phyloP scores from a whole-genome alignment of 345 rosid species.

The Sisymbrium irio region DNA sequence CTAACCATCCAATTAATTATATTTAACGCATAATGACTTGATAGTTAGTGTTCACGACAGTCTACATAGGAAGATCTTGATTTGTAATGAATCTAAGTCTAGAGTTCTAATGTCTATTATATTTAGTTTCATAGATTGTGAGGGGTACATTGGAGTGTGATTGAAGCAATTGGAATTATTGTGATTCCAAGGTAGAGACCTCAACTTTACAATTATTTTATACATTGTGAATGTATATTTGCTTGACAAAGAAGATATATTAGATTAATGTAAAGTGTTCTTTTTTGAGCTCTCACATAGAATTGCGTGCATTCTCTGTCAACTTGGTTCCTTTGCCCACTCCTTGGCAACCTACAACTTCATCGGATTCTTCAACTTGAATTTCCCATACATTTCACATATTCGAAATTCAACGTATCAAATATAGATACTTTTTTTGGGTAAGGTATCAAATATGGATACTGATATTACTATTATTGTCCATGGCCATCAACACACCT shows the following conservation, averaged over 20 bases:
- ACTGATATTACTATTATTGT: neutral
- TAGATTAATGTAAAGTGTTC: constrained; percentile 21
- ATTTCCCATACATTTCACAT: constrained; percentile 20
- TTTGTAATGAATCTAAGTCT: neutral
- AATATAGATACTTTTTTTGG: neutral
- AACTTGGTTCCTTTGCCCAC: constrained; percentile 34
- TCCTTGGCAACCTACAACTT: constrained; percentile 6
- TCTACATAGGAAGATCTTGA: neutral
- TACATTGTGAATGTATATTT: neutral
- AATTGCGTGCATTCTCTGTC: constrained; percentile 34
- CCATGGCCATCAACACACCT: neutral
- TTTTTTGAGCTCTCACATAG: constrained; percentile 29
- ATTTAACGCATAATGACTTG: neutral
- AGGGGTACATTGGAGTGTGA: constrained; percentile 12
- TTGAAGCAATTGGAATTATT: constrained; percentile 7
- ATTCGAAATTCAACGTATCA: neutral
- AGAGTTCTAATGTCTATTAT: neutral
- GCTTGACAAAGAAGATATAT: constrained; percentile 10
- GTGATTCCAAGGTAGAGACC: constrained; percentile 21
- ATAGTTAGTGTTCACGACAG: neutral
- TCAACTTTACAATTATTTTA: neutral
- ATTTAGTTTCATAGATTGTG: neutral
- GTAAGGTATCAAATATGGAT: no score
- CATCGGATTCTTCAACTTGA: constrained; percentile 24
- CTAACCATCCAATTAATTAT: neutral